A percentile compares a stretch with the other conserved stretches of the same genome.
phyloP scores from a whole-genome alignment of 441 rosid species.

The Pelargonium citronellum region DNA sequence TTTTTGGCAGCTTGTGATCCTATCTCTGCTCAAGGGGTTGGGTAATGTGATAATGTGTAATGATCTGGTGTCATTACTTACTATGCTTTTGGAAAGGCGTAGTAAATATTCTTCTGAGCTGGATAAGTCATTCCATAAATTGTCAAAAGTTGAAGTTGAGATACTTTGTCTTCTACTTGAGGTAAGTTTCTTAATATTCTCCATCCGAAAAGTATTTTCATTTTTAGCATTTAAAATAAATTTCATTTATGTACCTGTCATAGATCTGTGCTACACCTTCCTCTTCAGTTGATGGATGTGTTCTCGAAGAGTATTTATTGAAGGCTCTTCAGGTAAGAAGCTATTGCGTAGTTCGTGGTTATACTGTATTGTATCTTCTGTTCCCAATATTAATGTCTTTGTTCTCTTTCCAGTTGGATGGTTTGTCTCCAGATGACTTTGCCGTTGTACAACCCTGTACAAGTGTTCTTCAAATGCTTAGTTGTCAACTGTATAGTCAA shows the following conservation, averaged over 20 bases:
- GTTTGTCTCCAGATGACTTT: slow-evolving; percentile 44
- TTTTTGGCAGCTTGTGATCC: slow-evolving; percentile 61
- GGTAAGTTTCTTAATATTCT: slow-evolving; percentile 35
- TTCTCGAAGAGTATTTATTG: slow-evolving; percentile 50
- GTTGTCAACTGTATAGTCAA: slow-evolving; percentile 40
- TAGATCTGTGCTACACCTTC: slow-evolving; percentile 55
- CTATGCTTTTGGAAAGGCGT: slow-evolving; percentile 61
- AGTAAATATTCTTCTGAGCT: slow-evolving; percentile 38
- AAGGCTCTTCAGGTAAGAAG: slow-evolving; percentile 64
- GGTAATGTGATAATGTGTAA: slow-evolving; percentile 54
- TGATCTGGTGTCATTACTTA: slow-evolving; percentile 55
- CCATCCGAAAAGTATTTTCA: neutral
- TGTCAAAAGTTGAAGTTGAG: slow-evolving; percentile 58
- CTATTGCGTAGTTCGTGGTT: slow-evolving; percentile 16
- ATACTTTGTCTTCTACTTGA: slow-evolving; percentile 84
- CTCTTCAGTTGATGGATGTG: slow-evolving; percentile 30
- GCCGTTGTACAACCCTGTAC: slow-evolving; percentile 58
- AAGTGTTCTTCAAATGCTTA: slow-evolving; percentile 60
- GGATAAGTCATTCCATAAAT: slow-evolving; percentile 40
- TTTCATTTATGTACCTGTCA: slow-evolving; percentile 23
- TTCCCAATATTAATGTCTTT: slow-evolving; percentile 11
- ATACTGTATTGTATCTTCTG: neutral
- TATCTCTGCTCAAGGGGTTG: slow-evolving; percentile 74
- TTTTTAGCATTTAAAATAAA: slow-evolving; percentile 20
- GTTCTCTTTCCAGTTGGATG: slow-evolving; percentile 53